phyloP scores from a whole-genome alignment of 306 rosid species.

The Oxytropis ochrocephala region DNA sequence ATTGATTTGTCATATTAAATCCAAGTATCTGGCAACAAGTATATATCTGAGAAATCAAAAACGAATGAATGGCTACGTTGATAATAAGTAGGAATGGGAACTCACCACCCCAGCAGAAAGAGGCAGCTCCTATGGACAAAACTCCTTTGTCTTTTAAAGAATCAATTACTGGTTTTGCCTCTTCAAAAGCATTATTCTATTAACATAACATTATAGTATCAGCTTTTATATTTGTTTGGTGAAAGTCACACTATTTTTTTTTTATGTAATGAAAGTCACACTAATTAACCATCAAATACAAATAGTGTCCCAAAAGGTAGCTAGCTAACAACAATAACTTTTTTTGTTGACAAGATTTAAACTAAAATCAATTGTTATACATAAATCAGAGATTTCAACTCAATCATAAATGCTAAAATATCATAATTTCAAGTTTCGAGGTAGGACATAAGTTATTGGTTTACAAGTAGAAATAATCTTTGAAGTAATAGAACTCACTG shows the following conservation, averaged over 20 bases:
- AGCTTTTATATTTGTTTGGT: too few species aligned
- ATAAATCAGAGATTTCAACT: background rate
- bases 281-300: background rate
- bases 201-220: background rate
- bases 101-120: slow-evolving; percentile 80
- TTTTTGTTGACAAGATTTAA: too few species aligned
- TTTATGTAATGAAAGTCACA: background rate
- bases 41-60: background rate
- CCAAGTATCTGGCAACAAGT: background rate
- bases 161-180: slow-evolving; percentile 42
- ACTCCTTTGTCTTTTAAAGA: slow-evolving; percentile 46
- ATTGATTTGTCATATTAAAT: background rate
- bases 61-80: background rate
- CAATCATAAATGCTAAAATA: background rate
- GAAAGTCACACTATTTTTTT: too few species aligned
- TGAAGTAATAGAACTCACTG: slow-evolving; percentile 31
- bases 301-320: background rate
- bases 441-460: background rate
- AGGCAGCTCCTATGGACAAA: slow-evolving; percentile 54
- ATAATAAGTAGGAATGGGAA: background rate
- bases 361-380: background rate
- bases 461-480: background rate
- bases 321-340: background rate
- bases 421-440: background rate
- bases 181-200: slow-evolving; percentile 53